These are phyloP conservation scores for Penicillium arizonense DNA, from an alignment of 495 filamentous ascomycete genomes.

Conservation along the genomic window DNA sequence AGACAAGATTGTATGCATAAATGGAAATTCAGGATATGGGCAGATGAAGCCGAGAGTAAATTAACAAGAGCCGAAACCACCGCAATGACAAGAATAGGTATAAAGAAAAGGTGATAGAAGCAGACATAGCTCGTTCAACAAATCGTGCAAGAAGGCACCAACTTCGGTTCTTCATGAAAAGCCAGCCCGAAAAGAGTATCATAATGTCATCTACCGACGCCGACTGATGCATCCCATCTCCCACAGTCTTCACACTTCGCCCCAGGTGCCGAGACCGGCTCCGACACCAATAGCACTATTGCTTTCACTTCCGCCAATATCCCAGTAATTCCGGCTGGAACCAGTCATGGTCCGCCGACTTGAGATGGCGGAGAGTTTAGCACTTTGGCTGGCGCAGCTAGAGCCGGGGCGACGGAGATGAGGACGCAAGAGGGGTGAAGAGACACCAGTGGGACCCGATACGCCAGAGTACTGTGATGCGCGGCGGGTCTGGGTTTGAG, in stretches of 20 bases:
- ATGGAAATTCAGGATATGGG: conserved; percentile 4
- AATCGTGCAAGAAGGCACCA: not conserved
- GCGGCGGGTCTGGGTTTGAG: conserved; percentile 48
- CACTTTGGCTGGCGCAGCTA: conserved; percentile 81
- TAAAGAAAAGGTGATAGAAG: conserved; percentile 1
- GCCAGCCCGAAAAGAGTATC: not conserved
- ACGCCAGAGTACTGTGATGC: conserved; percentile 47
- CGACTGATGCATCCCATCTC: not conserved
- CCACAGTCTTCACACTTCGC: conserved; percentile 53
- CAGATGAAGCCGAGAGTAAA: conserved; percentile 4
- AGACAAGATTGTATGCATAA: not conserved
- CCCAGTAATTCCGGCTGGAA: conserved; percentile 82
- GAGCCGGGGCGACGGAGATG: conserved; percentile 54
- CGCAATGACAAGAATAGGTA: not conserved
- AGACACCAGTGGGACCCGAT: conserved; percentile 44
- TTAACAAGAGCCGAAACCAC: not conserved
- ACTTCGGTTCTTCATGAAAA: not conserved
- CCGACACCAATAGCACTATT: conserved; percentile 62
- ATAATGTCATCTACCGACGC: not conserved
- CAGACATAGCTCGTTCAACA: not conserved
- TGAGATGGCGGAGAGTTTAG: conserved; percentile 57
- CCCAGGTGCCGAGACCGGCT: conserved; percentile 70
- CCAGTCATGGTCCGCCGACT: conserved; percentile 51
- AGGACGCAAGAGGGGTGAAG: conserved; percentile 36
- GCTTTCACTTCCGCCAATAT: conserved; percentile 76